Percentiles rank a stretch among this genome's conserved stretches.
Conservation (phyloP, 1,284 basidiomycete genomes). For the Exsudoporus floridanus region DNA sequence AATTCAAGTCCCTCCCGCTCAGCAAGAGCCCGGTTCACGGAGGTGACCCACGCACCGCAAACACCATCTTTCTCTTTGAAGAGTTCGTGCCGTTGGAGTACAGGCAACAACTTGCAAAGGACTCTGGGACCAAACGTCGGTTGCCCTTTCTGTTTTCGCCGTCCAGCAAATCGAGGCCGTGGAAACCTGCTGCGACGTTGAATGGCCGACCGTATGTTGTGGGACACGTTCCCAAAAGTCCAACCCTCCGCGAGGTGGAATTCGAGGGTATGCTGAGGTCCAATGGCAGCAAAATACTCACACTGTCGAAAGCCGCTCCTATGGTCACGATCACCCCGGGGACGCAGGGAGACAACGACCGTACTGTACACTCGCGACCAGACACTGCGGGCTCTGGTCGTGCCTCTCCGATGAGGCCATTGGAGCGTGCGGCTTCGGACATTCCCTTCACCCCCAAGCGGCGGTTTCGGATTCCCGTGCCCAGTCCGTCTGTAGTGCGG, state of each 20-base stretch:
- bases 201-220: slow-evolving; percentile 74
- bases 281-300: slow-evolving; percentile 61
- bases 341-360: slow-evolving; percentile 20
- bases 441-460: slow-evolving; percentile 39
- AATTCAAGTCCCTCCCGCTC: slow-evolving; percentile 74
- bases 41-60: slow-evolving; percentile 53
- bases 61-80: slow-evolving; percentile 77
- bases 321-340: slow-evolving; percentile 23
- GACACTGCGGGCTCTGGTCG: slow-evolving; percentile 25
- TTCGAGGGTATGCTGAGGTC: slow-evolving; percentile 75
- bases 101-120: slow-evolving; percentile 66
- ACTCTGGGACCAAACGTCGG: slow-evolving; percentile 43
- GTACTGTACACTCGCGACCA: slow-evolving; percentile 20
- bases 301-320: slow-evolving; percentile 39
- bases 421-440: slow-evolving; percentile 33
- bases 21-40: slow-evolving; percentile 19
- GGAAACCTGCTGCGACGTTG: slow-evolving; percentile 75
- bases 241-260: slow-evolving; percentile 66
- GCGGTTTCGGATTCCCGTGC: slow-evolving; percentile 57
- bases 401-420: slow-evolving; percentile 17
- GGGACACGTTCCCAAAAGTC: slow-evolving; percentile 63
- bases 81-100: slow-evolving; percentile 88
- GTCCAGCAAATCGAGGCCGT: slow-evolving; percentile 50
- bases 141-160: slow-evolving; percentile 51
- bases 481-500: slow-evolving; percentile 47